phyloP scores from a whole-genome alignment of 225 moss, liverwort and hornwort species.

The Thuidium tamariscinum region DNA sequence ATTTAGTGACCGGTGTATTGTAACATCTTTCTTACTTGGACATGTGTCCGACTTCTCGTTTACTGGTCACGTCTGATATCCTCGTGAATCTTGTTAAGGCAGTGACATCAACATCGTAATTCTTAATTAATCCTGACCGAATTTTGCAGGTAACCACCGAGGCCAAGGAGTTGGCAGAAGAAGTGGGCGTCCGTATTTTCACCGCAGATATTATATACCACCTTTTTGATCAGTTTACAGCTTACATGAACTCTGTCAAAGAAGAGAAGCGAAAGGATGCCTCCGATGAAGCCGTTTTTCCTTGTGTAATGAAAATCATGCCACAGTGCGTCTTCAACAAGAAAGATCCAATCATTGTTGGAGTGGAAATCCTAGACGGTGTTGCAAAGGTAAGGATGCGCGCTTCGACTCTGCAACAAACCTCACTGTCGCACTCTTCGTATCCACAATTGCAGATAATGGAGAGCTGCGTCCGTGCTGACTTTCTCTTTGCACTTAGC shows the following conservation, averaged over 20 bases:
- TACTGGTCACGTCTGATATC: not conserved
- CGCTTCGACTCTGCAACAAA: not conserved
- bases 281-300: conserved; percentile 95
- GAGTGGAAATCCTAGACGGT: conserved; percentile 85
- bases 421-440: not conserved
- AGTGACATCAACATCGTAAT: not conserved
- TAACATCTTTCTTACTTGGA: not conserved
- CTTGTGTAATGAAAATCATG: conserved; percentile 85
- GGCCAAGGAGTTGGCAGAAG: conserved; percentile 92
- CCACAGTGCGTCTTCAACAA: conserved; percentile 99
- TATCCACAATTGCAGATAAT: not conserved
- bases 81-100: not conserved
- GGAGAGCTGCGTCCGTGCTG: not conserved
- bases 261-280: conserved; percentile 98
- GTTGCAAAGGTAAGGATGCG: conserved; percentile 66
- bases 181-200: conserved; percentile 93
- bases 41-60: not conserved
- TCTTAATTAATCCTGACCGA: not conserved
- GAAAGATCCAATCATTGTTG: conserved; percentile 96
- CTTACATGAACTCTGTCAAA: conserved; percentile 72
- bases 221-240: conserved; percentile 95
- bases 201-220: conserved; percentile 99
- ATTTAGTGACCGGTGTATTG: not conserved
- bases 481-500: not conserved
- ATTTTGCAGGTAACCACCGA: conserved; percentile 67